Evolutionary conservation across 1,284 basidiomycete genomes (phyloP).

Genomic region (Lentinula novae-zelandiae): DNA sequence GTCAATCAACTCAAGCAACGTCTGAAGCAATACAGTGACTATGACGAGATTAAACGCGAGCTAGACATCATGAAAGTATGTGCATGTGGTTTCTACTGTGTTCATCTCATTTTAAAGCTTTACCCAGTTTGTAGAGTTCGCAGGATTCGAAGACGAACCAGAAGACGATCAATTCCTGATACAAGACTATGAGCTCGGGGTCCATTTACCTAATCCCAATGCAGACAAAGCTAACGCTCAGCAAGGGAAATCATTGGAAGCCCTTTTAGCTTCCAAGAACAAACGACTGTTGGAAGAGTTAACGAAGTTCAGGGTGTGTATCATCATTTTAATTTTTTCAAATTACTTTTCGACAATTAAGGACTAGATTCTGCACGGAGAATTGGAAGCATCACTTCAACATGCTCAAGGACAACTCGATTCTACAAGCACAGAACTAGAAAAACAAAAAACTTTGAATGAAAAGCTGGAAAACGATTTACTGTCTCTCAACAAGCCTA

Average conservation of each 20-base stretch:
- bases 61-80: slow-evolving; percentile 94
- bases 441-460: slow-evolving; percentile 76
- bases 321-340: background rate
- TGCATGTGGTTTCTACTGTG: background rate
- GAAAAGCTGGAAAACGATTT: slow-evolving; percentile 92
- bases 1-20: slow-evolving; percentile 63
- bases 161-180: slow-evolving; percentile 45
- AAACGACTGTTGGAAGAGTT: slow-evolving; percentile 92
- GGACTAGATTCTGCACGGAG: slow-evolving; percentile 72
- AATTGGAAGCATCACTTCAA: slow-evolving; percentile 69
- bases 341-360: slow-evolving; percentile 8
- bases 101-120: background rate
- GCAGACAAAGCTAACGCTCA: slow-evolving; percentile 76
- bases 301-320: slow-evolving; percentile 79
- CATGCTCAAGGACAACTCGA: slow-evolving; percentile 59
- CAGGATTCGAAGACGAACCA: slow-evolving; percentile 67
- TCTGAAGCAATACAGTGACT: slow-evolving; percentile 76
- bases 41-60: slow-evolving; percentile 95
- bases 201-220: slow-evolving; percentile 83
- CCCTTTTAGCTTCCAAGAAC: slow-evolving; percentile 90
- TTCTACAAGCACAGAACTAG: slow-evolving; percentile 61
- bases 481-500: slow-evolving; percentile 63
- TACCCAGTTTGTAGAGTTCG: slow-evolving; percentile 87
- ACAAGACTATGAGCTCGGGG: slow-evolving; percentile 36
- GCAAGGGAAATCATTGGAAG: slow-evolving; percentile 82